Evolutionary conservation across 192 early-diverging fungal species (phyloP).

Genomic region (Mortierella alpina): DNA sequence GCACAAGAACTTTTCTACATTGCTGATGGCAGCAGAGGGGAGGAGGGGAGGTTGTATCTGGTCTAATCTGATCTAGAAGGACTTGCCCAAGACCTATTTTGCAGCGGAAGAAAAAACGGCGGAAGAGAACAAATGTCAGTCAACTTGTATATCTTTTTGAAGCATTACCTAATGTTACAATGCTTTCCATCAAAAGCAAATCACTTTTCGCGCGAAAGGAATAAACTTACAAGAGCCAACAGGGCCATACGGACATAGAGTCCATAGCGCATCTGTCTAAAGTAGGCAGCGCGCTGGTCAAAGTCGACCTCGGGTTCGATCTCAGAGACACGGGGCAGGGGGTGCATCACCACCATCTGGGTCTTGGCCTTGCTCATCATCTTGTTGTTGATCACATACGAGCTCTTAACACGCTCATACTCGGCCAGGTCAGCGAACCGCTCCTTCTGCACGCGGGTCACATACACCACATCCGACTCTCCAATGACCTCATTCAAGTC

Average conservation of each 20-base stretch:
- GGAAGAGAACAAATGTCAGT: background rate
- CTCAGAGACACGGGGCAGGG: slow-evolving; percentile 93
- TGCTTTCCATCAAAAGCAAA: too few relatives aligned
- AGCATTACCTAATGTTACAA: background rate
- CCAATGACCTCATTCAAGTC: slow-evolving; percentile 84
- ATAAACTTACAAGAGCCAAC: slow-evolving; percentile 80
- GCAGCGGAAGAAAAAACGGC: background rate
- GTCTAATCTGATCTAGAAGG: background rate
- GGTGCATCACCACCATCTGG: slow-evolving; percentile 99
- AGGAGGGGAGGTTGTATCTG: too few relatives aligned
- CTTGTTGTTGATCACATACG: slow-evolving; percentile 90
- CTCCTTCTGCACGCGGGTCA: slow-evolving; percentile 97
- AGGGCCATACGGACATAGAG: slow-evolving; percentile 98
- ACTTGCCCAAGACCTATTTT: slow-evolving; percentile 6
- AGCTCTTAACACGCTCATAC: slow-evolving; percentile 82
- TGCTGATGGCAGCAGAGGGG: too few relatives aligned
- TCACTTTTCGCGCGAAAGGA: background rate
- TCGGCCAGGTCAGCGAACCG: slow-evolving; percentile 81
- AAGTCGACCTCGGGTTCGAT: slow-evolving; percentile 98
- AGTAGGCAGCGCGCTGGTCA: slow-evolving; percentile 97
- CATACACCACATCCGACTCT: slow-evolving; percentile 94
- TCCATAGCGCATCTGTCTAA: slow-evolving; percentile 98
- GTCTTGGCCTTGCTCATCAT: slow-evolving; percentile 88
- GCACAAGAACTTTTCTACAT: too few relatives aligned
- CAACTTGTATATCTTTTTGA: background rate